These are phyloP conservation scores for Coelastrella sp. DNA, from an alignment of 139 green algal species.

Conservation along the genomic window DNA sequence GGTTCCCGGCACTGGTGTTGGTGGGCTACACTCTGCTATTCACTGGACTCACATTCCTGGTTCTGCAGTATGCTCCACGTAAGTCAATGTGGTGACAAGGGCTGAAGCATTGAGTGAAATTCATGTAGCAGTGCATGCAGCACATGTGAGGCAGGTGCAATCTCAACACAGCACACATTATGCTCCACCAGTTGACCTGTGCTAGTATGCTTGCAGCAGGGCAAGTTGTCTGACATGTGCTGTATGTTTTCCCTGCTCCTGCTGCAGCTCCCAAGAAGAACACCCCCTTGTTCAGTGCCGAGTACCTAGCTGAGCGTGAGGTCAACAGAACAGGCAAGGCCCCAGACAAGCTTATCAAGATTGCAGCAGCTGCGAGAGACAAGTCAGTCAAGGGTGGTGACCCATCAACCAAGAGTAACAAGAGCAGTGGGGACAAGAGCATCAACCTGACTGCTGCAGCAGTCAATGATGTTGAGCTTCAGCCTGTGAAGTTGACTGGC, in stretches of 20 bases:
- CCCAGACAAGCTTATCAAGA: background rate
- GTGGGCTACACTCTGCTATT: conserved; percentile 21
- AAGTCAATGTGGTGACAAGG: background rate
- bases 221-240: too few relatives aligned
- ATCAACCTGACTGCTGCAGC: too few relatives aligned
- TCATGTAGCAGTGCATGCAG: too few relatives aligned
- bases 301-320: conserved; percentile 36
- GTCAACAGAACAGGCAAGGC: conserved; percentile 17
- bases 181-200: too few relatives aligned
- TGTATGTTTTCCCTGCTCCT: background rate
- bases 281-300: conserved; percentile 21
- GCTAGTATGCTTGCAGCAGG: too few relatives aligned
- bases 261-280: conserved; percentile 1
- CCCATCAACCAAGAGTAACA: background rate
- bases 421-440: background rate
- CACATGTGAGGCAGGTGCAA: too few relatives aligned
- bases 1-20: conserved; percentile 39
- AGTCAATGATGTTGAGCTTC: background rate
- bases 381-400: background rate
- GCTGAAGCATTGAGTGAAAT: too few relatives aligned
- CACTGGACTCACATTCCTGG: conserved; percentile 24
- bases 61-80: conserved; percentile 33
- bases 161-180: background rate
- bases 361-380: background rate
- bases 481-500: background rate